Conservation (phyloP, 1,284 basidiomycete species). For the Sphagnurus paluster region DNA sequence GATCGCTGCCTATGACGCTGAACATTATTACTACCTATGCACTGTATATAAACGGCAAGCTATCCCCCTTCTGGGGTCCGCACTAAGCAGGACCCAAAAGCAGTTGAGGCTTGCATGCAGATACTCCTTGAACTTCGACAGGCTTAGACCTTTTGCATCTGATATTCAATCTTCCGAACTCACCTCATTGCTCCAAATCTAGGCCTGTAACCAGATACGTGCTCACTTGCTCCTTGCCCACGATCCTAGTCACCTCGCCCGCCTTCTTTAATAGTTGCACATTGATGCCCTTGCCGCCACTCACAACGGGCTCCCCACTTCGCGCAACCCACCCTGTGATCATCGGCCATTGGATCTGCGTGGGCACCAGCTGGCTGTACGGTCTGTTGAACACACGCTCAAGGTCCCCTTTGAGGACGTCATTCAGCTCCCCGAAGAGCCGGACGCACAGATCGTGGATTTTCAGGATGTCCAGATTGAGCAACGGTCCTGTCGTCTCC, state of each 20-base stretch:
- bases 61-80: no score
- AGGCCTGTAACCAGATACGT: no score
- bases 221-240: no score
- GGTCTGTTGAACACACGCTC: not conserved
- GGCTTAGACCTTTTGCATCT: no score
- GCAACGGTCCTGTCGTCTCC: conserved; percentile 2
- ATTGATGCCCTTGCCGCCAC: not conserved
- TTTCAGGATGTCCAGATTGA: conserved; percentile 10
- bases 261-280: conserved; percentile 3
- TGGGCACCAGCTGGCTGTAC: not conserved
- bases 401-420: not conserved
- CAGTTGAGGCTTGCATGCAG: no score
- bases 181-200: no score
- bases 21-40: no score
- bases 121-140: no score
- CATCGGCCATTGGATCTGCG: conserved; percentile 9
- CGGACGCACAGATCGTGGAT: conserved; percentile 10
- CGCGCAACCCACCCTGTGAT: conserved; percentile 10
- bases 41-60: no score
- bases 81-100: no score
- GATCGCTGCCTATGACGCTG: no score
- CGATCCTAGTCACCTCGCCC: conserved; percentile 1
- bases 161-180: no score
- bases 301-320: conserved; percentile 4
- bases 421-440: conserved; percentile 6